Evolutionary conservation across 371 early-diverging fungal genomes (phyloP).

Genomic region (Basidiobolus meristosporus): DNA sequence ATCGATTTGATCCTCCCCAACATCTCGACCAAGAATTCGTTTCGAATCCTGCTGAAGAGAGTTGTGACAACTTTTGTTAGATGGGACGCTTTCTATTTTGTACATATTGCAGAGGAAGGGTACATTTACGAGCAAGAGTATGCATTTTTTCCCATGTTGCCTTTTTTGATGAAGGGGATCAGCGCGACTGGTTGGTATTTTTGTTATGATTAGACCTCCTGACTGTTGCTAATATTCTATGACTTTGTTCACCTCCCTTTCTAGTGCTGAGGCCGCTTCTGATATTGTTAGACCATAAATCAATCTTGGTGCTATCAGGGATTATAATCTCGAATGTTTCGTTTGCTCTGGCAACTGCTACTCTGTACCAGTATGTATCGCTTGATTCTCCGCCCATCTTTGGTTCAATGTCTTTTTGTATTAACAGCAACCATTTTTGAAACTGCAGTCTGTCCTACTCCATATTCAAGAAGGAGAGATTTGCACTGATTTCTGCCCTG

Average conservation of each 20-base stretch:
- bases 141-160: slow-evolving; percentile 84
- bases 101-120: slow-evolving; percentile 57
- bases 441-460: slow-evolving; percentile 18
- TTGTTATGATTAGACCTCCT: too few species aligned
- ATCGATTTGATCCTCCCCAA: slow-evolving; percentile 13
- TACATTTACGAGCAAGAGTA: slow-evolving; percentile 78
- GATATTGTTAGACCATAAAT: slow-evolving; percentile 1
- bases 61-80: slow-evolving; percentile 29
- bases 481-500: slow-evolving; percentile 42
- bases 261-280: slow-evolving; percentile 2
- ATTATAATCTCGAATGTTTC: slow-evolving; percentile 45
- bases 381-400: slow-evolving; percentile 1
- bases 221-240: not conserved
- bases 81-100: slow-evolving; percentile 88
- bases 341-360: slow-evolving; percentile 53
- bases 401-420: slow-evolving; percentile 1
- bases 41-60: not conserved
- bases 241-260: not conserved
- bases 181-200: slow-evolving; percentile 17
- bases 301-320: slow-evolving; percentile 23
- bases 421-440: too few species aligned
- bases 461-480: slow-evolving; percentile 21
- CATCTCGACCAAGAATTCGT: not conserved
- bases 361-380: slow-evolving; percentile 42
- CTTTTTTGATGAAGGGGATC: slow-evolving; percentile 28